Evolutionary conservation across 257 asterid genomes (phyloP).

Genomic region (Voacanga thouarsii): DNA sequence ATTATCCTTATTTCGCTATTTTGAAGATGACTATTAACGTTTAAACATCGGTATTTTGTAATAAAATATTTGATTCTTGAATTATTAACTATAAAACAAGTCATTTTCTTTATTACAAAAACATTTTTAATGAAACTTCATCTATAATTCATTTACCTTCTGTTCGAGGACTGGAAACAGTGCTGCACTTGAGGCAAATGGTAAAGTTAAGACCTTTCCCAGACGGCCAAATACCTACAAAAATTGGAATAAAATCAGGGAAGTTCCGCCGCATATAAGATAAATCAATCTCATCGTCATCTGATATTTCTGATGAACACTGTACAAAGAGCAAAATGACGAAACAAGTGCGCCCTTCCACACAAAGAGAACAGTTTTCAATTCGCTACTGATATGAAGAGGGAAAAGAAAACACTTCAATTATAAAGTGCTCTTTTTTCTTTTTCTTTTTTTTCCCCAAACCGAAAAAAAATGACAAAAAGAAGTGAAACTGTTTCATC

Average conservation of each 20-base stretch:
- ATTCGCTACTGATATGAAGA: background rate
- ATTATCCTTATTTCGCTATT: background rate
- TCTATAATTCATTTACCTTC: slow-evolving; percentile 24
- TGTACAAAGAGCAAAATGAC: slow-evolving; percentile 6
- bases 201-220: slow-evolving; percentile 10
- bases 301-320: background rate
- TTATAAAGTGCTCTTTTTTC: background rate
- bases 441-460: background rate
- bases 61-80: too few relatives aligned
- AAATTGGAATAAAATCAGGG: slow-evolving; percentile 2
- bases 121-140: background rate
- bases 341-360: background rate
- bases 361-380: background rate
- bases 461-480: background rate
- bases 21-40: too few relatives aligned
- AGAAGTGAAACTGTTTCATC: background rate
- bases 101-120: background rate
- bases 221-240: slow-evolving; percentile 33
- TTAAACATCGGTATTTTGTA: too few relatives aligned
- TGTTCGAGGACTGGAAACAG: slow-evolving; percentile 47
- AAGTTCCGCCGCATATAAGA: background rate
- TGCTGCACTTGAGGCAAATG: slow-evolving; percentile 36
- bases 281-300: background rate
- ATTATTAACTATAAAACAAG: background rate
- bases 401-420: background rate